A percentile compares a stretch with the other conserved stretches of the same genome.
Evolutionary conservation across 73 alveolate genomes (phyloP).

Genomic region (Paraurostyla sp.): DNA sequence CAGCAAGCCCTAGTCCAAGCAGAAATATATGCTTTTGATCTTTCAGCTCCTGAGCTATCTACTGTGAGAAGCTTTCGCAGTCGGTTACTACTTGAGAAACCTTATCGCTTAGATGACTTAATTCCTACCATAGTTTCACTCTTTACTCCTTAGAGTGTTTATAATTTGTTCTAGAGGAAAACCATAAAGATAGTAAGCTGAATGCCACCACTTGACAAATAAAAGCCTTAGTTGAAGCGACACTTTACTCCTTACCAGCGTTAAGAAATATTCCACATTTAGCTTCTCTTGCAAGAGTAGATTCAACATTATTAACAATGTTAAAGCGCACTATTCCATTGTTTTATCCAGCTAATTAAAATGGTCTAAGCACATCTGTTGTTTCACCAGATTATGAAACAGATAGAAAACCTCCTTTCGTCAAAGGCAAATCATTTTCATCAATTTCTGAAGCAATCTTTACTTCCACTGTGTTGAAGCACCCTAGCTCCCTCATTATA

Average conservation of each 20-base stretch:
- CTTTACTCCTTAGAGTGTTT: constrained; percentile 29
- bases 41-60: constrained; percentile 73
- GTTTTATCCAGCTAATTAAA: constrained; percentile 60
- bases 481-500: constrained; percentile 71
- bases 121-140: background rate
- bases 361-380: constrained; percentile 81
- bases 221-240: constrained; percentile 92
- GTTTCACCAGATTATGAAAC: constrained; percentile 95
- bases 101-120: background rate
- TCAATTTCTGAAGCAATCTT: constrained; percentile 68
- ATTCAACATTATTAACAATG: constrained; percentile 89
- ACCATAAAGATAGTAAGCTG: constrained; percentile 75
- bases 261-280: constrained; percentile 91
- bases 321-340: constrained; percentile 78
- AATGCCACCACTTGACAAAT: constrained; percentile 78
- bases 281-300: constrained; percentile 84
- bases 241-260: constrained; percentile 95
- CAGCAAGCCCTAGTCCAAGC: constrained; percentile 94
- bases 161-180: constrained; percentile 42
- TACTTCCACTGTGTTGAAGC: constrained; percentile 64
- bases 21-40: constrained; percentile 77
- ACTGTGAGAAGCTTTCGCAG: constrained; percentile 26
- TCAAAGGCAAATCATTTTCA: constrained; percentile 31
- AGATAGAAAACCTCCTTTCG: constrained; percentile 78
- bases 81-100: constrained; percentile 29